These are phyloP conservation scores for Bimuria novae-zelandiae DNA, from an alignment of 2,329 filamentous ascomycete species.

Conservation along the genomic window DNA sequence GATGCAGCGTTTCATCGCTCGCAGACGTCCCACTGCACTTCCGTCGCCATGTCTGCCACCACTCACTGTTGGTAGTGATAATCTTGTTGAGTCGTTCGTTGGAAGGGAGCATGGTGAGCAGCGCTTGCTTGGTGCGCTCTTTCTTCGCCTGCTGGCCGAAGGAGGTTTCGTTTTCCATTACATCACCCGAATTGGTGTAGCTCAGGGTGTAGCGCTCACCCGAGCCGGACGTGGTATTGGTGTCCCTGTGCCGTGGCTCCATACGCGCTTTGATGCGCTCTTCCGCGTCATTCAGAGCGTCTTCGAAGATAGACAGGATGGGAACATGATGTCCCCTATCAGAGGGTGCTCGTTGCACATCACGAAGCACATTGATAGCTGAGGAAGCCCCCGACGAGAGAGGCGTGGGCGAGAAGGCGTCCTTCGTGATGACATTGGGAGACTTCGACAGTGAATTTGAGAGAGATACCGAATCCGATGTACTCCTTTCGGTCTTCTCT, in stretches of 20 bases:
- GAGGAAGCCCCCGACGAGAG: conserved; percentile 39
- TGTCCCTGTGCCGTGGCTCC: conserved; percentile 24
- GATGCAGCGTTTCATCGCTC: conserved; percentile 40
- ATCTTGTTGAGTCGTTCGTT: conserved; percentile 40
- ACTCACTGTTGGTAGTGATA: conserved; percentile 44
- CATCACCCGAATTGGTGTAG: conserved; percentile 36
- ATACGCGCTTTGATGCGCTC: conserved; percentile 35
- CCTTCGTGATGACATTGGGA: conserved; percentile 26
- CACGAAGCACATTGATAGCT: conserved; percentile 17
- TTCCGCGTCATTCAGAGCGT: conserved; percentile 46
- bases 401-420: conserved; percentile 39
- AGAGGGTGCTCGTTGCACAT: conserved; percentile 28
- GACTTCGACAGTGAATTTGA: conserved; percentile 22
- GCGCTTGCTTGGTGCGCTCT: conserved; percentile 42
- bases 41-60: conserved; percentile 50
- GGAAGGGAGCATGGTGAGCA: conserved; percentile 42
- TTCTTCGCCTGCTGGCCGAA: conserved; percentile 33
- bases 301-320: conserved; percentile 46
- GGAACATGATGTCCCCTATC: conserved; percentile 42
- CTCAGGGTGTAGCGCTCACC: conserved; percentile 36
- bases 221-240: conserved; percentile 15
- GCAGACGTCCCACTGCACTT: conserved; percentile 50
- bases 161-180: conserved; percentile 26
- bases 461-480: conserved; percentile 17
- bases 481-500: conserved; percentile 34